Evolutionary conservation across 2,329 filamentous ascomycete species (phyloP).

Genomic region (Cladosporium sp.): DNA sequence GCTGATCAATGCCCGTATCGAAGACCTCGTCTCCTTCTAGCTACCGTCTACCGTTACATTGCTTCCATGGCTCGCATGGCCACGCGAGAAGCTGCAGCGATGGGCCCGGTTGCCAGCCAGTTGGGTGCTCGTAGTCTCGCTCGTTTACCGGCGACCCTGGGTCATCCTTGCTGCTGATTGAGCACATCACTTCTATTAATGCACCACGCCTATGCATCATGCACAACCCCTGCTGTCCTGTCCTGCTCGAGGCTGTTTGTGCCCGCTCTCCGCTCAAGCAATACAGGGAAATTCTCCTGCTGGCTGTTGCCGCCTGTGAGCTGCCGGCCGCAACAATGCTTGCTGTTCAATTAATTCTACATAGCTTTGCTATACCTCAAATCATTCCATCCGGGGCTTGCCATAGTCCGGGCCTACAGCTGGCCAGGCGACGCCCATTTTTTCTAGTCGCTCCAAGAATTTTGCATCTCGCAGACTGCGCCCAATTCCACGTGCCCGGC

Average conservation of each 20-base stretch:
- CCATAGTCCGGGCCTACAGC: background rate
- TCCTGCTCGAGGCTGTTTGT: background rate
- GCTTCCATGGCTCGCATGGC: constrained; percentile 2
- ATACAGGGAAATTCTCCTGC: background rate
- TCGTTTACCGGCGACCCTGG: background rate
- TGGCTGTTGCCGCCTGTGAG: background rate
- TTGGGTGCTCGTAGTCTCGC: background rate
- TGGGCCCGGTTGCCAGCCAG: background rate
- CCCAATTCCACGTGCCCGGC: background rate
- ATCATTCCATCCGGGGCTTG: background rate
- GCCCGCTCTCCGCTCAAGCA: background rate
- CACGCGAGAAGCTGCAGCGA: constrained; percentile 17
- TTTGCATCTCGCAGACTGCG: background rate
- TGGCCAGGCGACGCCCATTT: background rate
- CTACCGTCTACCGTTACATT: constrained; percentile 10
- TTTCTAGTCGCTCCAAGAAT: background rate
- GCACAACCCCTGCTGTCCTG: constrained; percentile 1
- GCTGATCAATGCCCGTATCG: constrained; percentile 3
- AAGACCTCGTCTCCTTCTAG: background rate
- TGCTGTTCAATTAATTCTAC: background rate
- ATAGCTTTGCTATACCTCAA: background rate
- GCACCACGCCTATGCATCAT: constrained; percentile 7
- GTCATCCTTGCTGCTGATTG: constrained; percentile 17
- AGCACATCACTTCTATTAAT: constrained; percentile 16
- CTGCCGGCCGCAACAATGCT: background rate